Conservation (phyloP, 352 stramenopile genomes). For the Globisporangium acanthophoron region DNA sequence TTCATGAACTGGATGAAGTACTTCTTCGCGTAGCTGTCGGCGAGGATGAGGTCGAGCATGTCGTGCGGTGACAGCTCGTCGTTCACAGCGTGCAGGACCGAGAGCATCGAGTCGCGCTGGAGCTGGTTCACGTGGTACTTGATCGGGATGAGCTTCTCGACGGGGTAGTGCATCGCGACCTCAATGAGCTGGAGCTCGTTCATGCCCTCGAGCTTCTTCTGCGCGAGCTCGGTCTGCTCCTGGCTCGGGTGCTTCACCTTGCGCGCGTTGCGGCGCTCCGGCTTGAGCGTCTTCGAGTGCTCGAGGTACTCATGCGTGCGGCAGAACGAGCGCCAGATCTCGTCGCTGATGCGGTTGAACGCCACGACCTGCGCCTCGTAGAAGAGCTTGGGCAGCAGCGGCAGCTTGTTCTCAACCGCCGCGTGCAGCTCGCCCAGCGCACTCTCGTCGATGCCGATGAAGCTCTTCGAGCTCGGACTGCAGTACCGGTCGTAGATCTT, state of each 20-base stretch:
- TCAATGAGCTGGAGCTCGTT: slow-evolving; percentile 74
- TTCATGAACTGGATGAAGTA: slow-evolving; percentile 78
- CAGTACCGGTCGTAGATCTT: slow-evolving; percentile 83
- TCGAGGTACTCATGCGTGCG: slow-evolving; percentile 69
- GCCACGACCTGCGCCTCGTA: slow-evolving; percentile 56
- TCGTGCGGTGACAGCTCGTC: slow-evolving; percentile 44
- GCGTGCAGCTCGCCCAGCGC: slow-evolving; percentile 42
- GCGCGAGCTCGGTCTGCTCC: slow-evolving; percentile 41
- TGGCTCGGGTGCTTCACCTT: slow-evolving; percentile 4
- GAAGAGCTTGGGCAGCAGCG: slow-evolving; percentile 59
- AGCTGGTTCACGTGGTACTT: slow-evolving; percentile 13
- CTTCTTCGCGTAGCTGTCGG: slow-evolving; percentile 59
- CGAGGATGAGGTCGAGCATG: slow-evolving; percentile 37
- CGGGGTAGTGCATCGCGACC: slow-evolving; percentile 61
- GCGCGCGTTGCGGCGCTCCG: slow-evolving; percentile 10
- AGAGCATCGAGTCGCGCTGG: slow-evolving; percentile 6
- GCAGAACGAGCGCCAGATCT: slow-evolving; percentile 64
- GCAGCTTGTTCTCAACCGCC: slow-evolving; percentile 33
- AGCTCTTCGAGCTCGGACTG: slow-evolving; percentile 34
- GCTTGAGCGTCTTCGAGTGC: slow-evolving; percentile 38
- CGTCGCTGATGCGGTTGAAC: slow-evolving; percentile 60
- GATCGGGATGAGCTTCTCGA: slow-evolving; percentile 66
- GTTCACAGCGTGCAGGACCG: slow-evolving; percentile 14
- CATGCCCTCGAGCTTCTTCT: slow-evolving; percentile 51
- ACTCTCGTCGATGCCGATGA: slow-evolving; percentile 28